Evolutionary conservation across 2,329 filamentous ascomycete species (phyloP), one percentile per base, ranked within the genome.

Genomic region (Lasiodiplodia theobromae): DNA sequence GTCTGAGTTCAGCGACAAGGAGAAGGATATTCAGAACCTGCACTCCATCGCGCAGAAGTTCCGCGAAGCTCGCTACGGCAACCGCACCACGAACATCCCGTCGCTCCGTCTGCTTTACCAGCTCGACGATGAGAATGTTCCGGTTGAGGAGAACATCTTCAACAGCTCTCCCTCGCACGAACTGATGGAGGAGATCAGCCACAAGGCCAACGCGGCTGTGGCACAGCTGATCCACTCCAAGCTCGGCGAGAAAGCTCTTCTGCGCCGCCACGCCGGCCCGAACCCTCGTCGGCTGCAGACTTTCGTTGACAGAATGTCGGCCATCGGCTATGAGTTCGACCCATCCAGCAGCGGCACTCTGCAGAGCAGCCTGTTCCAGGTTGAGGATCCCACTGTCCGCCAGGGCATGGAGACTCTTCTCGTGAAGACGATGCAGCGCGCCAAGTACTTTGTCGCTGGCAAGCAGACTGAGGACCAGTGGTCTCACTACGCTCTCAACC

Each of bases 361-460:
- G 51, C 96, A 98, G 81, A 97, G 94, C 84, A 97, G 95, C 79
- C 85, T 99, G 58, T 98, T 97, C 87, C 92, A 93, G 81, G 89
- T 99, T 52, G 90, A 97, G 57, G 94, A 99, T 78, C 82, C 88
- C 44, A 93, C 97, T 73, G 85, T 97, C 71, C 92, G 96, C 76
- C 97, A 97, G 88, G 96, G 96, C 71, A 97, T 99, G 92, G 96
- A 99, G 85, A 97, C 95, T 2, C 84, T 98, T 37, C 86, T 98
- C 40, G 86, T 97, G 79, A 99, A 99, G 85, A 91, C 94, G 47
- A 97, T 98, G 94, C 91, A 92, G 75, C 92, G 95, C 71, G 96
- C 94, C 77, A 98, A 97, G 81, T 99, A 99, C 84, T 96, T 90
- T 76, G 91, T 98, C 73, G 87, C 91, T 67, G 89, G 92, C 77